phyloP scores from a whole-genome alignment of 1,139 yeast species.

The Candida frijolesensis region DNA sequence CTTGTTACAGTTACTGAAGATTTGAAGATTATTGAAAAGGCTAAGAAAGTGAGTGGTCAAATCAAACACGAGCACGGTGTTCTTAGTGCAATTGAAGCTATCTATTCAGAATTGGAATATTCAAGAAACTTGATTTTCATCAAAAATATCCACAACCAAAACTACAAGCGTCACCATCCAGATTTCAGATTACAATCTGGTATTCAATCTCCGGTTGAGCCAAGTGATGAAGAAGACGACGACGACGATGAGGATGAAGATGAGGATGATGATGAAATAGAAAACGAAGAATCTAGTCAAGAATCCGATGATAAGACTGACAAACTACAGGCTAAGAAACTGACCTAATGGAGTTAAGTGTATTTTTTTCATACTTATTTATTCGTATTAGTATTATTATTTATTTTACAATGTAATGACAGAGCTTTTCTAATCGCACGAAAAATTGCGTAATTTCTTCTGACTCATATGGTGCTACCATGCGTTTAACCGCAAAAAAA shows the following conservation, averaged over 20 bases:
- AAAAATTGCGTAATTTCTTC: conserved; percentile 7
- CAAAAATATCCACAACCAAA: conserved; percentile 31
- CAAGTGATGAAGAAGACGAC: conserved; percentile 16
- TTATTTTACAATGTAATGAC: neutral
- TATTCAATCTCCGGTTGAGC: conserved; percentile 28
- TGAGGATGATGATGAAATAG: conserved; percentile 17
- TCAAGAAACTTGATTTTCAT: conserved; percentile 49
- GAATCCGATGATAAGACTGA: neutral
- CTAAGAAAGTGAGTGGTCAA: conserved; percentile 59
- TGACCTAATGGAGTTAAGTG: neutral
- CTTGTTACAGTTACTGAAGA: conserved; percentile 68
- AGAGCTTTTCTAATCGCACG: conserved; percentile 1
- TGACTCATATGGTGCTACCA: conserved; percentile 4
- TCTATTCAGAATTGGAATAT: conserved; percentile 80
- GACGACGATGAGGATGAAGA: conserved; percentile 19
- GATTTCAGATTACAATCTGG: conserved; percentile 23
- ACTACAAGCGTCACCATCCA: conserved; percentile 23
- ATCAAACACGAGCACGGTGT: conserved; percentile 81
- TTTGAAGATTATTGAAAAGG: conserved; percentile 65
- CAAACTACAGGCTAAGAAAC: neutral
- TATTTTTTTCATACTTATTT: neutral
- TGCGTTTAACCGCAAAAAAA: neutral
- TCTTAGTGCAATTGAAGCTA: conserved; percentile 67
- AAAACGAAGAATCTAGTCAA: conserved; percentile 8
- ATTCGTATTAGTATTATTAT: neutral